Evolutionary conservation across 2,329 filamentous ascomycete genomes (phyloP).

Genomic region (Passalora sequoiae): DNA sequence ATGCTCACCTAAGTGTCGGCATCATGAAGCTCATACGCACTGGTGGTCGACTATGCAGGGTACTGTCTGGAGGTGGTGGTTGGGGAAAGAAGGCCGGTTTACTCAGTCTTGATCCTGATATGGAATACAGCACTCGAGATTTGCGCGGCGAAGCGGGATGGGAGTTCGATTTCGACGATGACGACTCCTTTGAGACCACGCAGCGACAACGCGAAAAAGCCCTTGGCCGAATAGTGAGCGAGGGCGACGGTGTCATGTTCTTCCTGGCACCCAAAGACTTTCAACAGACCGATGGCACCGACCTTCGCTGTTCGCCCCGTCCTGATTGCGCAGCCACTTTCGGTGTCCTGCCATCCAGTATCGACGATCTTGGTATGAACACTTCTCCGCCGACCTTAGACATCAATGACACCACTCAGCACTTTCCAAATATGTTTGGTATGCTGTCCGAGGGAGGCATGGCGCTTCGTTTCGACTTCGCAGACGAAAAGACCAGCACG

Average conservation of each 20-base stretch:
- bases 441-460: conserved; percentile 58
- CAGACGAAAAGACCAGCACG: conserved; percentile 2
- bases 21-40: not conserved
- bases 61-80: conserved; percentile 74
- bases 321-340: conserved; percentile 22
- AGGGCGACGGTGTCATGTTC: conserved; percentile 58
- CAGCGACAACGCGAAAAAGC: conserved; percentile 36
- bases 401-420: conserved; percentile 5
- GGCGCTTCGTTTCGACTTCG: conserved; percentile 39
- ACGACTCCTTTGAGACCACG: conserved; percentile 31
- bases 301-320: not conserved
- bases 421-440: conserved; percentile 50
- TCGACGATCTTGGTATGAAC: conserved; percentile 33
- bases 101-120: conserved; percentile 70
- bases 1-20: not conserved
- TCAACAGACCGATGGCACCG: conserved; percentile 8
- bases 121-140: conserved; percentile 46
- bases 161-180: conserved; percentile 39
- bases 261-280: conserved; percentile 2
- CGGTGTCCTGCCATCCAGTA: conserved; percentile 43
- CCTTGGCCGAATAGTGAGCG: conserved; percentile 54
- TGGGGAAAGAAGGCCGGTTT: conserved; percentile 79
- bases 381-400: not conserved
- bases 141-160: conserved; percentile 55
- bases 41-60: conserved; percentile 42